phyloP scores from a whole-genome alignment of 2,329 filamentous ascomycete genomes.

The Colletotrichum acutatum region DNA sequence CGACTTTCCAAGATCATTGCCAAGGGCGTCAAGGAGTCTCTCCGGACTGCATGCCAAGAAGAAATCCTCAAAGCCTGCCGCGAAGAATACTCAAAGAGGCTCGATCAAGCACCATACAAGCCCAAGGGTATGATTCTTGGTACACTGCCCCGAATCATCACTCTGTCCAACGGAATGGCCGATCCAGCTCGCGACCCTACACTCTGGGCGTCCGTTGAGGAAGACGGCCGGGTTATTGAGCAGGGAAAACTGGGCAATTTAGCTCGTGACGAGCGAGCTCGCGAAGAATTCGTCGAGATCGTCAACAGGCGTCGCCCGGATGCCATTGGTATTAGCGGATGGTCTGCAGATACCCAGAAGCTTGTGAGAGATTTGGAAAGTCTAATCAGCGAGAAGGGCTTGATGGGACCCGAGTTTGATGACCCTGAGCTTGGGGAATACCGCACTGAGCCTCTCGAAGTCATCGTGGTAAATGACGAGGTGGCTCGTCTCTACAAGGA shows the following conservation, averaged over 20 bases:
- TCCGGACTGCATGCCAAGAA: constrained; percentile 94
- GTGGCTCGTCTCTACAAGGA: constrained; percentile 96
- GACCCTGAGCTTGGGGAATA: constrained; percentile 82
- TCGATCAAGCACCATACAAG: constrained; percentile 97
- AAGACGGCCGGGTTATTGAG: constrained; percentile 89
- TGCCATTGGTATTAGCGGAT: constrained; percentile 89
- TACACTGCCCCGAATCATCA: constrained; percentile 86
- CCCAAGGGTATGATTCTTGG: constrained; percentile 92
- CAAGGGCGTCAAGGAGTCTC: constrained; percentile 93
- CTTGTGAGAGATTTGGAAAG: constrained; percentile 84
- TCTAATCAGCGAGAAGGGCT: constrained; percentile 79
- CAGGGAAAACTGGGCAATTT: constrained; percentile 89
- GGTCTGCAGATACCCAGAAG: constrained; percentile 85
- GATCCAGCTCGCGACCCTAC: constrained; percentile 80
- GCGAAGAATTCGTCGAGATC: constrained; percentile 79
- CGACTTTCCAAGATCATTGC: constrained; percentile 87
- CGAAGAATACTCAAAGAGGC: constrained; percentile 86
- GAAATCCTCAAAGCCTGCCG: constrained; percentile 88
- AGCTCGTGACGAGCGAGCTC: constrained; percentile 74
- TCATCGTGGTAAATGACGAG: constrained; percentile 94
- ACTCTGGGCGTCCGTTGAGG: constrained; percentile 92
- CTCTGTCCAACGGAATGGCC: constrained; percentile 87
- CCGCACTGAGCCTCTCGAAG: constrained; percentile 82
- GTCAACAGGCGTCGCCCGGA: constrained; percentile 86
- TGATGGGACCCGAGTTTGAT: constrained; percentile 85